These are phyloP conservation scores for Podila epigama DNA, from an alignment of 192 early-diverging fungal genomes.

Conservation along the genomic window DNA sequence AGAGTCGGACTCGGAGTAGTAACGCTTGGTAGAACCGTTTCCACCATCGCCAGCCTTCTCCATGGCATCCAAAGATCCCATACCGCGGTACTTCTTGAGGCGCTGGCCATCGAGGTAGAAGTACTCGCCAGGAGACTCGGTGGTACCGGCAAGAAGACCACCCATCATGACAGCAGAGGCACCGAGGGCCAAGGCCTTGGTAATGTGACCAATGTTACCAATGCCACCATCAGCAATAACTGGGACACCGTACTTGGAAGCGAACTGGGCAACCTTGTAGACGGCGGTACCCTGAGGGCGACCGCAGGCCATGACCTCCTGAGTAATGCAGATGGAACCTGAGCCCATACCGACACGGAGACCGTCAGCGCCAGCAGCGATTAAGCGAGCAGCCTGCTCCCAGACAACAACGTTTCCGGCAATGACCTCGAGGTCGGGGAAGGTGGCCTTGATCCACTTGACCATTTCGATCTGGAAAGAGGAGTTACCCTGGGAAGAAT, in stretches of 20 bases:
- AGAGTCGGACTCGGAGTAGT: slow-evolving; percentile 96
- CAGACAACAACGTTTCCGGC: slow-evolving; percentile 98
- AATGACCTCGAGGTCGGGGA: slow-evolving; percentile 81
- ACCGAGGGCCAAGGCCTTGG: slow-evolving; percentile 94
- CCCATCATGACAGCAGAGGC: slow-evolving; percentile 99
- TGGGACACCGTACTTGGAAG: slow-evolving; percentile 92
- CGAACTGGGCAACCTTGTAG: slow-evolving; percentile 94
- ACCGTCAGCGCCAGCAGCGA: slow-evolving; percentile 94
- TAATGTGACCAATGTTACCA: slow-evolving; percentile 95
- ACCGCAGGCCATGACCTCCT: slow-evolving; percentile 99
- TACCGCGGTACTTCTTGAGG: slow-evolving; percentile 98
- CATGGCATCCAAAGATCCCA: slow-evolving; percentile 99
- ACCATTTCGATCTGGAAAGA: slow-evolving; percentile 95
- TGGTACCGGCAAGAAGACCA: slow-evolving; percentile 91
- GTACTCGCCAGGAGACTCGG: slow-evolving; percentile 97
- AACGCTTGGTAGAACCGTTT: slow-evolving; percentile 87
- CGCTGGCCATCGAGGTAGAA: slow-evolving; percentile 98
- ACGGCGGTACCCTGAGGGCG: slow-evolving; percentile 98
- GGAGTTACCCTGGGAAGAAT: slow-evolving; percentile 97
- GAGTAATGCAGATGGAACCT: slow-evolving; percentile 98
- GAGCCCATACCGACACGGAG: slow-evolving; percentile 97
- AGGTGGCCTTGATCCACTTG: slow-evolving; percentile 89
- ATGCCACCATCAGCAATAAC: slow-evolving; percentile 98
- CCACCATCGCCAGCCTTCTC: slow-evolving; percentile 73
- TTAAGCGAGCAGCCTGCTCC: slow-evolving; percentile 91